Evolutionary conservation across 805 yeast genomes (phyloP), one percentile per base, ranked within the genome.

Genomic region (Kodamaea kakaduensis): DNA sequence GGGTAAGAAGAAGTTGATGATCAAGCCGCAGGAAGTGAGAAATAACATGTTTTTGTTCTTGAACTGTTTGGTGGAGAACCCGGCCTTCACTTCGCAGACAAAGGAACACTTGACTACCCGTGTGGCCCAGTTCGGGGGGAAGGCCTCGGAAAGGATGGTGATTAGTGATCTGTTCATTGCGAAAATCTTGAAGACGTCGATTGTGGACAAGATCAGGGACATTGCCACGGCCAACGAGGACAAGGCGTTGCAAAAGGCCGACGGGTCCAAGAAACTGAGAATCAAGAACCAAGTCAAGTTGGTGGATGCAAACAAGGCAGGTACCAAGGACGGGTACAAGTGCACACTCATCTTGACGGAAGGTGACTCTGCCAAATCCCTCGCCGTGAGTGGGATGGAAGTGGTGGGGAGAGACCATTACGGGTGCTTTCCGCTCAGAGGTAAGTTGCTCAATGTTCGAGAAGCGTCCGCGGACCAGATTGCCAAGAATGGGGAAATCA

Each of bases 391-490:
- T 3, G 98, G 98, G 18, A 68, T 93, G 22, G 82, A 95, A 0
- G 96, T 90, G 18, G 95, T 93, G 27, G 98, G 98, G 17, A 75
- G 97, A 60, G 96, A 93, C 58, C 78, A 76, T 48, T 93, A 88
- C 52, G 98, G 98, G 3, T 88, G 95, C 47, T 93, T 84, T 61
- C 98, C 98, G 1, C 67, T 93, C 29, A 78, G 96, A 55, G 98
- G 98, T 74, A 93, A 93, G 58, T 71, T 93, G 61, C 69, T 93
- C 38, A 93, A 93, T 52, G 98, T 93, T 5, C 77, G 98, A 55
- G 98, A 93, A 60, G 98, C 98, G 1, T 78, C 94, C 8, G 81
- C 93, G n/a, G 97, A 93, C 44, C 97, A 89, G 57, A 83, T 93
- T 34, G 71, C 86, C 58, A 90, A 89, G 50, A 93, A 93, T 59